These are phyloP conservation scores for Penicillium maclennaniae DNA, from an alignment of 495 filamentous ascomycete genomes.

Conservation along the genomic window DNA sequence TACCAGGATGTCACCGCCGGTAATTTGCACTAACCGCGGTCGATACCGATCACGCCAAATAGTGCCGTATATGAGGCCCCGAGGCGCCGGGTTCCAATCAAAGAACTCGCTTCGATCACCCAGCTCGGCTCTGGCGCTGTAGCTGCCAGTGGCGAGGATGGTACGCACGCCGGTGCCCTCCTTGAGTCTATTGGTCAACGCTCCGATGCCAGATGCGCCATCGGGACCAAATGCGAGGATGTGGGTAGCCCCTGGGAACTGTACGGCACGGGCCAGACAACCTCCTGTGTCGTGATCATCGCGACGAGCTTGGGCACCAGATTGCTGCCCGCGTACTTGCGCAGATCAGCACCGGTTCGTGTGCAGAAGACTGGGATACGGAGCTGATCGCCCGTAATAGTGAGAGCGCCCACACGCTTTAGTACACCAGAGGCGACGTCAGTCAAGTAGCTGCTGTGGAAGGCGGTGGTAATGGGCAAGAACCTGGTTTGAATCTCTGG, in stretches of 20 bases:
- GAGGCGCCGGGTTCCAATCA: constrained; percentile 86
- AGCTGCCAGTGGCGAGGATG: constrained; percentile 85
- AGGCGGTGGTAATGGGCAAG: constrained; percentile 93
- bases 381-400: constrained; percentile 63
- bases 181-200: constrained; percentile 95
- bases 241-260: constrained; percentile 85
- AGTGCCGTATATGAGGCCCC: constrained; percentile 89
- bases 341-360: constrained; percentile 76
- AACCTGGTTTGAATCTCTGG: constrained; percentile 95
- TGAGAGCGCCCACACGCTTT: constrained; percentile 79
- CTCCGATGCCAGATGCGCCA: constrained; percentile 90
- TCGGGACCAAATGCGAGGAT: constrained; percentile 95
- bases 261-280: too few species aligned
- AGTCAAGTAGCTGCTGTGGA: constrained; percentile 92
- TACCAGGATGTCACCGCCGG: constrained; percentile 79
- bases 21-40: constrained; percentile 83
- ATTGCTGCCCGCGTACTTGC: constrained; percentile 55
- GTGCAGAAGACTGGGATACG: constrained; percentile 85
- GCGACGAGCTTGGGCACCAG: constrained; percentile 82
- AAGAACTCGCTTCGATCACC: constrained; percentile 97
- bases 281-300: constrained; percentile 96
- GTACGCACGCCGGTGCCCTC: constrained; percentile 95
- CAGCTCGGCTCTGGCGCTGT: constrained; percentile 82
- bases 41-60: constrained; percentile 98
- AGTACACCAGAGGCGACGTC: constrained; percentile 77